Evolutionary conservation across 31 red algal species (phyloP).

Genomic region (Odonthalia washingtoniensis): DNA sequence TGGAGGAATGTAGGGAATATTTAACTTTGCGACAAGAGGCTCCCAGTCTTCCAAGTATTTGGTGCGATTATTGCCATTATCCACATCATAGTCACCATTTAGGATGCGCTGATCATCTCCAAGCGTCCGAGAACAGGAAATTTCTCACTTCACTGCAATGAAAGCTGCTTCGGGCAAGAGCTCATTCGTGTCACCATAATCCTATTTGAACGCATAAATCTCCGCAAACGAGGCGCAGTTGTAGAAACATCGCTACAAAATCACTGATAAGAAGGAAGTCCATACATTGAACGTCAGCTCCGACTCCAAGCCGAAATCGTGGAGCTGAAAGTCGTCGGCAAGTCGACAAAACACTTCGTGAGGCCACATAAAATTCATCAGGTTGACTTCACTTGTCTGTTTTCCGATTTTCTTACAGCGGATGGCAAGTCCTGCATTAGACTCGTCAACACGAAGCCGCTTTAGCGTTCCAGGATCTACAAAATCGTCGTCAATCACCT

Average conservation of each 20-base stretch:
- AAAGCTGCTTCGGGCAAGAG: neutral
- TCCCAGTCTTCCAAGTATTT: too few relatives aligned
- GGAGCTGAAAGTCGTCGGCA: neutral
- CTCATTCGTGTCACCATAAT: neutral
- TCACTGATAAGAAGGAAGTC: neutral
- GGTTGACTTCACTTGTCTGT: too few relatives aligned
- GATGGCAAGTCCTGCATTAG: neutral
- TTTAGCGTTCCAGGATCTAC: neutral
- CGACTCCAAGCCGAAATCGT: neutral
- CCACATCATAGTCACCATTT: neutral
- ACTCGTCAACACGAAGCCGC: neutral
- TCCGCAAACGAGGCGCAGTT: neutral
- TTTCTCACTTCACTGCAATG: neutral
- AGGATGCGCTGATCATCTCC: neutral
- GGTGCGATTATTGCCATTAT: too few relatives aligned
- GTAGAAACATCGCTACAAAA: neutral
- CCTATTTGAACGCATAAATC: neutral
- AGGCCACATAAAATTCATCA: neutral
- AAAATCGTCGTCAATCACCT: neutral
- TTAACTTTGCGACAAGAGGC: too few relatives aligned
- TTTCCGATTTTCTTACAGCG: neutral
- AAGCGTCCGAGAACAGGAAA: slow-evolving; percentile 4
- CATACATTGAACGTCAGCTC: neutral
- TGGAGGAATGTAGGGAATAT: too few relatives aligned
- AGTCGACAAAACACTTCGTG: neutral